phyloP scores from a whole-genome alignment of 139 green algal genomes.

The Micractinium conductrix region DNA sequence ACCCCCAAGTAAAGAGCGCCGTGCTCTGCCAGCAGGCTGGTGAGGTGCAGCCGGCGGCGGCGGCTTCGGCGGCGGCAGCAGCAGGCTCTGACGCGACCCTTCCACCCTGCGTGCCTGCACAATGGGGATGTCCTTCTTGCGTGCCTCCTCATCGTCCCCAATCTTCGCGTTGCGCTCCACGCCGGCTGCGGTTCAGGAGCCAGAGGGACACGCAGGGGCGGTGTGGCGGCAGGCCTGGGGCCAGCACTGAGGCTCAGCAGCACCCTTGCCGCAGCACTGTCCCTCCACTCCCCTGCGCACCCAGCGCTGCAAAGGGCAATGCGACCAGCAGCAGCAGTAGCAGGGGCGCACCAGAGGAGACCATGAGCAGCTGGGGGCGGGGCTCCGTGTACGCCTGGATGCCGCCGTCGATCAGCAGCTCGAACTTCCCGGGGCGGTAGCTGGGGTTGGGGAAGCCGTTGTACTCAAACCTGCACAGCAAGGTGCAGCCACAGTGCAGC shows the following conservation, averaged over 20 bases:
- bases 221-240: too few species aligned
- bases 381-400: conserved; percentile 66
- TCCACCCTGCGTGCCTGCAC: conserved; percentile 47
- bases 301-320: too few species aligned
- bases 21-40: too few species aligned
- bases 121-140: conserved; percentile 86
- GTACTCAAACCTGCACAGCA: conserved; percentile 28
- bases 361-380: conserved; percentile 53
- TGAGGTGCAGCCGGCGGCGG: too few species aligned
- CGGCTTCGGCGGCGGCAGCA: too few species aligned
- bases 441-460: conserved; percentile 32
- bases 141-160: conserved; percentile 69
- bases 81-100: too few species aligned
- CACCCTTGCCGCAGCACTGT: too few species aligned
- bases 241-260: too few species aligned
- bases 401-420: conserved; percentile 71
- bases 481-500: neutral
- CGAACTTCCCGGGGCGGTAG: conserved; percentile 70
- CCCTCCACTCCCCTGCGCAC: too few species aligned
- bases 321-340: too few species aligned
- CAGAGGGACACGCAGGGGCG: neutral
- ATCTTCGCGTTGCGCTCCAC: conserved; percentile 89
- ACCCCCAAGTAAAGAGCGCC: too few species aligned
- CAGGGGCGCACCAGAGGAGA: conserved; percentile 5
- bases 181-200: conserved; percentile 54